Evolutionary conservation across 345 rosid genomes (phyloP).

Genomic region (Eucalyptus grandis): DNA sequence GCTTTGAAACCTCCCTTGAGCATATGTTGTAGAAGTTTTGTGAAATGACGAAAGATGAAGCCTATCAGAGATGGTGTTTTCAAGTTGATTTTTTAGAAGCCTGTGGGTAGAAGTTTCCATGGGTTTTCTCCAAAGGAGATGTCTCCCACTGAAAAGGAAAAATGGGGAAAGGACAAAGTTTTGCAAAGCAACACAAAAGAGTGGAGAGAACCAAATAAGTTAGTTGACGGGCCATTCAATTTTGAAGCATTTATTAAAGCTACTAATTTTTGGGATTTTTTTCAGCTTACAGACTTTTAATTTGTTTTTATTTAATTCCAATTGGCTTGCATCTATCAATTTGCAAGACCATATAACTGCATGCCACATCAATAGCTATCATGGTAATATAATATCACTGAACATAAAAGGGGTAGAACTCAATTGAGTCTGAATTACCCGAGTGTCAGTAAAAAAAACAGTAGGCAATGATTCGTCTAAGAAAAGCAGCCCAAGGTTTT

Average conservation of each 20-base stretch:
- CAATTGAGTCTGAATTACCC: neutral
- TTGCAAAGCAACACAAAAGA: neutral
- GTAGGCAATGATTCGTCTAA: neutral
- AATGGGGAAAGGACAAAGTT: neutral
- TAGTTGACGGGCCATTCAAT: neutral
- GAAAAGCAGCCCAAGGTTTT: neutral
- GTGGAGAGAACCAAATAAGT: neutral
- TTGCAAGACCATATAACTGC: neutral
- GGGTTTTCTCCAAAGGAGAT: neutral
- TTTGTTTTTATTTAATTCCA: neutral
- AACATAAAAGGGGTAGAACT: neutral
- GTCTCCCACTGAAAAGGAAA: neutral
- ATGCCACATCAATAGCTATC: neutral
- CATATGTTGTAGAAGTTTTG: neutral
- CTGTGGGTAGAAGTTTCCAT: neutral
- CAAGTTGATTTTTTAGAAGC: neutral
- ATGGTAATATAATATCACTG: neutral
- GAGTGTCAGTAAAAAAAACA: fast-evolving
- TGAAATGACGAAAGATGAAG: neutral
- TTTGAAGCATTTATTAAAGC: neutral
- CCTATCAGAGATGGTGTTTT: neutral
- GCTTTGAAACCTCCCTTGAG: neutral
- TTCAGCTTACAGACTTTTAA: neutral
- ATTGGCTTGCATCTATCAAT: neutral
- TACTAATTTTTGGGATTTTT: neutral